phyloP scores from a whole-genome alignment of 306 rosid species.

The Quercus suber region DNA sequence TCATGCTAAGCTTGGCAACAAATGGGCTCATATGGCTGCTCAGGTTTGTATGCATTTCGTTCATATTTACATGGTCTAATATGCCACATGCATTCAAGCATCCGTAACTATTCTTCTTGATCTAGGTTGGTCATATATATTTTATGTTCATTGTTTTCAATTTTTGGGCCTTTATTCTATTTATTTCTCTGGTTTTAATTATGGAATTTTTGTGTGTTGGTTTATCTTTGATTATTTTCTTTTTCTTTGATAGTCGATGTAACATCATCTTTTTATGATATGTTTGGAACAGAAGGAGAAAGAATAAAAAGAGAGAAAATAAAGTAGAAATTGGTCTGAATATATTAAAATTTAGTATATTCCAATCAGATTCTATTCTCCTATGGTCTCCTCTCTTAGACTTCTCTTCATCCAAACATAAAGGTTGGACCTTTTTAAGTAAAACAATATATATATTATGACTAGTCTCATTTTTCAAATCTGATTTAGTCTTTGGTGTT shows the following conservation, averaged over 20 bases:
- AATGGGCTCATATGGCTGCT: slow-evolving; percentile 92
- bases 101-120: not conserved
- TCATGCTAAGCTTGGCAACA: slow-evolving; percentile 80
- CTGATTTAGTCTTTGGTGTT: not conserved
- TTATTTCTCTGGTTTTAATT: not conserved
- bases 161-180: not conserved
- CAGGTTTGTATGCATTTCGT: slow-evolving; percentile 34
- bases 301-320: too few species aligned
- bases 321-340: too few species aligned
- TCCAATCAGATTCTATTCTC: too few species aligned
- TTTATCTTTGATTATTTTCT: not conserved
- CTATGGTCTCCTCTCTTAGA: too few species aligned
- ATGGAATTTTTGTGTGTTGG: not conserved
- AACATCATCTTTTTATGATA: too few species aligned
- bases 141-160: not conserved
- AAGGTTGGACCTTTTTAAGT: not conserved
- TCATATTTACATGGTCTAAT: too few species aligned
- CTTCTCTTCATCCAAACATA: too few species aligned
- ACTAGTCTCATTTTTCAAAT: not conserved
- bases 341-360: too few species aligned
- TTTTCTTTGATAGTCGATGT: not conserved
- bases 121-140: not conserved
- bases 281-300: too few species aligned
- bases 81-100: not conserved
- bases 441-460: not conserved